phyloP scores from a whole-genome alignment of 2,329 filamentous ascomycete species.

The Sphaerulina vaccinii region DNA sequence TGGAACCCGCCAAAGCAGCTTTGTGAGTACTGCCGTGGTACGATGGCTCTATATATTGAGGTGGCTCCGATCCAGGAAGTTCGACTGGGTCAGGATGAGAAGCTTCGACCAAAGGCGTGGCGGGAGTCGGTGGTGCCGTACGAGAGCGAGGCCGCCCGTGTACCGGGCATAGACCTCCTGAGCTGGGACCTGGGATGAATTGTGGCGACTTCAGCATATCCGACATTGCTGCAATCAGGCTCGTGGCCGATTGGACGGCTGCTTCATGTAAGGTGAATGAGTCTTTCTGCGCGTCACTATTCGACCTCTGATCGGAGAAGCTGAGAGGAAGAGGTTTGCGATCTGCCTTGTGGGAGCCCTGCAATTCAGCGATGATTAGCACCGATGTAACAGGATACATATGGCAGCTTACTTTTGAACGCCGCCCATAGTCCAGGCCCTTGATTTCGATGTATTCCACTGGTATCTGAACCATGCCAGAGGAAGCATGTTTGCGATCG shows the following conservation, averaged over 20 bases:
- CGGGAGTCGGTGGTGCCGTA: conserved; percentile 41
- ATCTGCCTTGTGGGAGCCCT: conserved; percentile 23
- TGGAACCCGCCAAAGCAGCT: too few relatives aligned
- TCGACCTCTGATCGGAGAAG: conserved; percentile 16
- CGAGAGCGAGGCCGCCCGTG: conserved; percentile 42
- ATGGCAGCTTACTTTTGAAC: conserved; percentile 27
- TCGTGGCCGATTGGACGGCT: conserved; percentile 35
- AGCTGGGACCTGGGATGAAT: conserved; percentile 27
- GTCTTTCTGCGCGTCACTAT: conserved; percentile 20
- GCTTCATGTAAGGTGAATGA: conserved; percentile 34
- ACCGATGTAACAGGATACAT: not conserved
- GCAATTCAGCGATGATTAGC: conserved; percentile 2
- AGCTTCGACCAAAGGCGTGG: conserved; percentile 36
- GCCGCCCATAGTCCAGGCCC: conserved; percentile 27
- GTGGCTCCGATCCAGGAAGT: conserved; percentile 32
- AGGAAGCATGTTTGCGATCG: conserved; percentile 38
- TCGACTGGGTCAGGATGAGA: conserved; percentile 29
- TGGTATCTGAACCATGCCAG: conserved; percentile 42
- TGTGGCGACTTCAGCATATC: conserved; percentile 45
- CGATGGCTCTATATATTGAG: too few relatives aligned
- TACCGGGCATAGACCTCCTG: conserved; percentile 37
- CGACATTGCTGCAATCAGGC: conserved; percentile 43
- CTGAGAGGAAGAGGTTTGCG: conserved; percentile 31
- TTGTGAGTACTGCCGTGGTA: too few relatives aligned
- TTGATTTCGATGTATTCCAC: conserved; percentile 33